A percentile compares a stretch with the other conserved stretches of the same genome.
Conservation (phyloP, 768 basidiomycete genomes). For the Trichaptum fuscoviolaceum region DNA sequence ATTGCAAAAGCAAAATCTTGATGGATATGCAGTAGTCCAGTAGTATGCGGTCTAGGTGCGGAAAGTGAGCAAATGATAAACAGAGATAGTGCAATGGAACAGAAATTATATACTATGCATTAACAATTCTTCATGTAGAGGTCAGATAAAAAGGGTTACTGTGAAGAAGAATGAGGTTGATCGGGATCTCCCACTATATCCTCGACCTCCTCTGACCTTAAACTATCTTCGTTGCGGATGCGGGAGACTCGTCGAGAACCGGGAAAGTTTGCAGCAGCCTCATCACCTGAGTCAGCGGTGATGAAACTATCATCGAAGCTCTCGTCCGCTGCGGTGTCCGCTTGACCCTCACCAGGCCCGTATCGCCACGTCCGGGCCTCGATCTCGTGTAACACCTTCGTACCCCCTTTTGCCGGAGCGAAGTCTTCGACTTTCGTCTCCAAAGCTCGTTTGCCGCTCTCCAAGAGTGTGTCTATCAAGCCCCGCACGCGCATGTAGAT, state of each 20-base stretch:
- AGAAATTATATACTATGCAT: constrained; percentile 9
- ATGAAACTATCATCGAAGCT: not conserved
- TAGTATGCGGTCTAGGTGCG: not conserved
- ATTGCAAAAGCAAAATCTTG: not conserved
- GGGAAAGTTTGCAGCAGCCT: not conserved
- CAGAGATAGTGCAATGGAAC: not conserved
- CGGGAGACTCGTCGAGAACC: constrained; percentile 11
- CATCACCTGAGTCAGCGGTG: not conserved
- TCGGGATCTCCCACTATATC: constrained; percentile 17
- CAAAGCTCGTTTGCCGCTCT: constrained; percentile 56
- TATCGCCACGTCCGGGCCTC: constrained; percentile 57
- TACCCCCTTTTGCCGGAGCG: constrained; percentile 34
- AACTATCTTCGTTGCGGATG: constrained; percentile 14
- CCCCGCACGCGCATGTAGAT: constrained; percentile 56
- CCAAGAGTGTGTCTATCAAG: constrained; percentile 59
- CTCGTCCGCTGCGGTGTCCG: not conserved
- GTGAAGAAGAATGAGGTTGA: constrained; percentile 23
- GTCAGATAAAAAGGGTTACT: constrained; percentile 40
- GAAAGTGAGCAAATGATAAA: not conserved
- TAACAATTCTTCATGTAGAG: constrained; percentile 24
- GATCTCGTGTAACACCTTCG: constrained; percentile 70
- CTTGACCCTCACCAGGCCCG: not conserved
- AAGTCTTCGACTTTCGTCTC: constrained; percentile 52
- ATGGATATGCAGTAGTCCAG: not conserved
- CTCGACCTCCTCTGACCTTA: constrained; percentile 22